Evolutionary conservation across 2,329 filamentous ascomycete species (phyloP), one percentile per base, ranked within the genome.

Genomic region (Penicillium griseofulvum): DNA sequence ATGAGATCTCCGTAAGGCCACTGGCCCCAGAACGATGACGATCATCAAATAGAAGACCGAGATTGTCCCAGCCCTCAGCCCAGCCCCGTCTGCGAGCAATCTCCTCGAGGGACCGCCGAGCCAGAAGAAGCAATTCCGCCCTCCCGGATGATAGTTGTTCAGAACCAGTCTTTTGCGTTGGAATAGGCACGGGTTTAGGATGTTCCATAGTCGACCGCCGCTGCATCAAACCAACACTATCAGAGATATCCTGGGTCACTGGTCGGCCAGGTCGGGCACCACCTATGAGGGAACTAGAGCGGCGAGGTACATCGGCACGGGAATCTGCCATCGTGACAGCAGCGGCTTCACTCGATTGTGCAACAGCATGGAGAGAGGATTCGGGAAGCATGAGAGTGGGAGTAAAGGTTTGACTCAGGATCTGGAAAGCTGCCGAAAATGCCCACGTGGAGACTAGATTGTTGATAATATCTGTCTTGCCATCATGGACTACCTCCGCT

Each of bases 111-210:
- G 94, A 83, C 59, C 89, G 90, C 52, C 93, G 82, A 9, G 91
- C 92, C 38, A 96, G 76, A 53, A 90, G 78, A 57, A 91, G 88
- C 2, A 97, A 80, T 66, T 96, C 91, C 6, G 90, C 93, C 65
- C 93, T 83, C 57, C 86, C 85, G 42, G 90, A 89, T 34, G 92
- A 90, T 24, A 97, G 78, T 52, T 95, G 89, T 68, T 95, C 89
- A 0, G 92, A 77, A 0, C 93, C 91, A 14, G 77, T 77, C 56
- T 76, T 79, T 1, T 71, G 64, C 12, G 65, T 60, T 12, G 63
- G 55, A 7, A 76, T 66, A 57, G 86, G 87, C 16, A 57, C 50
- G 16, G 60, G 57, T 43, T 70, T 69, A 10, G 67, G 59, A 5
- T 59, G 61, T 19, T 70, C 69, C 24, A 85, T 83, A 0, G 80